Evolutionary conservation across 2,329 filamentous ascomycete genomes (phyloP).

Genomic region (Cladosporium cucumerinum): DNA sequence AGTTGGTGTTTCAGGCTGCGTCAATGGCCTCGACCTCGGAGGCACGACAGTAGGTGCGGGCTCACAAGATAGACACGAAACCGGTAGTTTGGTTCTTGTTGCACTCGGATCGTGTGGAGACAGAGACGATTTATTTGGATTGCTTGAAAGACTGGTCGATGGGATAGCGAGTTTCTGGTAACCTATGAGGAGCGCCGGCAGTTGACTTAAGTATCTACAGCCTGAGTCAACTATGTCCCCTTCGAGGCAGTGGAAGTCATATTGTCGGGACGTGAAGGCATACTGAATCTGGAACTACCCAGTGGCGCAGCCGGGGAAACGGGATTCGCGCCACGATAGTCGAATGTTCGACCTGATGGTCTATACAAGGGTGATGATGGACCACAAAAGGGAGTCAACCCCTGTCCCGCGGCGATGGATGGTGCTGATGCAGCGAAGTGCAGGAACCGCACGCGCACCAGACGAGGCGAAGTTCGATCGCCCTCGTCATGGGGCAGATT

Average conservation of each 20-base stretch:
- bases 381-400: conserved; percentile 4
- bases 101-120: background rate
- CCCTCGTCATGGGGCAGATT: background rate
- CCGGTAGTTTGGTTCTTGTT: background rate
- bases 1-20: conserved; percentile 13
- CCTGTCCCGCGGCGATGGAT: background rate
- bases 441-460: conserved; percentile 9
- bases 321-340: conserved; percentile 9
- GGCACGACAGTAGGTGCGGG: conserved; percentile 14
- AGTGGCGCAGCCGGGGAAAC: conserved; percentile 7
- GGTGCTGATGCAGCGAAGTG: conserved; percentile 7
- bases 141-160: background rate
- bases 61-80: conserved; percentile 8
- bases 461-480: background rate
- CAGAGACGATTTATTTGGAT: background rate
- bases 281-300: background rate
- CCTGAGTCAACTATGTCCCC: conserved; percentile 9
- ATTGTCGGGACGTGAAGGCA: conserved; percentile 14
- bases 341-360: conserved; percentile 10
- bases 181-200: conserved; percentile 7
- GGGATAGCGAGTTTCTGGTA: background rate
- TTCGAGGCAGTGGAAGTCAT: conserved; percentile 7
- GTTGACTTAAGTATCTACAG: conserved; percentile 14
- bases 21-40: conserved; percentile 1
- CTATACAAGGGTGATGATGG: conserved; percentile 11